Percentiles rank a stretch among this genome's conserved stretches.
Conservation (phyloP, 2,329 filamentous ascomycete species). For the Claviceps arundinis region DNA sequence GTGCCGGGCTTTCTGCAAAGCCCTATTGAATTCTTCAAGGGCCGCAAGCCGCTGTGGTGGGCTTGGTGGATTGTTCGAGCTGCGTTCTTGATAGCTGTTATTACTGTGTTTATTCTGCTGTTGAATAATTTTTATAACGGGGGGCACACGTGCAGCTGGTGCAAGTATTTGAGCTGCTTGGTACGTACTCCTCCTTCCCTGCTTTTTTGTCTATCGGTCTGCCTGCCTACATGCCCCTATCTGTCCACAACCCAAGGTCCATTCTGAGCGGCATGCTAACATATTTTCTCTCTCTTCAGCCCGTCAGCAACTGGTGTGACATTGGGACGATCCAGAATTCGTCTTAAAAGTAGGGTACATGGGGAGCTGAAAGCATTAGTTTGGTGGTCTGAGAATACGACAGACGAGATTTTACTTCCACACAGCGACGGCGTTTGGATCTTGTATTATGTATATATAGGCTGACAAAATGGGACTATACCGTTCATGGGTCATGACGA, state of each 20-base stretch:
- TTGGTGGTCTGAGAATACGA: neutral
- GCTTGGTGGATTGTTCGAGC: constrained; percentile 85
- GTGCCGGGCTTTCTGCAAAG: constrained; percentile 45
- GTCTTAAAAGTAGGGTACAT: neutral
- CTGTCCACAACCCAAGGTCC: neutral
- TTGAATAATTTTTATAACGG: constrained; percentile 84
- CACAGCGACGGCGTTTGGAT: constrained; percentile 23
- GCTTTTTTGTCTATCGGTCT: no score
- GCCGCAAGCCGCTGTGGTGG: constrained; percentile 91
- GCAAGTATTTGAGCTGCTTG: constrained; percentile 87
- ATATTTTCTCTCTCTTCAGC: constrained; percentile 23
- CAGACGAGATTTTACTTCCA: constrained; percentile 8
- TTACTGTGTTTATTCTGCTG: constrained; percentile 76
- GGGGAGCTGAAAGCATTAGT: no score
- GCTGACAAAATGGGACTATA: neutral
- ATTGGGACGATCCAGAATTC: constrained; percentile 24
- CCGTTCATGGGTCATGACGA: no score
- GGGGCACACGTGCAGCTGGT: constrained; percentile 71
- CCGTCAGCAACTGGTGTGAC: constrained; percentile 56
- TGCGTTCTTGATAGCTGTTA: constrained; percentile 62
- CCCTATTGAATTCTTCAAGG: constrained; percentile 74
- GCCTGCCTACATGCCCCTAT: no score
- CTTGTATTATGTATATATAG: neutral
- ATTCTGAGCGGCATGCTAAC: neutral
- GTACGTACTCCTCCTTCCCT: constrained; percentile 36